A percentile compares a stretch with the other conserved stretches of the same genome.
phyloP scores from a whole-genome alignment of 768 basidiomycete species.

The Dioszegia hungarica region DNA sequence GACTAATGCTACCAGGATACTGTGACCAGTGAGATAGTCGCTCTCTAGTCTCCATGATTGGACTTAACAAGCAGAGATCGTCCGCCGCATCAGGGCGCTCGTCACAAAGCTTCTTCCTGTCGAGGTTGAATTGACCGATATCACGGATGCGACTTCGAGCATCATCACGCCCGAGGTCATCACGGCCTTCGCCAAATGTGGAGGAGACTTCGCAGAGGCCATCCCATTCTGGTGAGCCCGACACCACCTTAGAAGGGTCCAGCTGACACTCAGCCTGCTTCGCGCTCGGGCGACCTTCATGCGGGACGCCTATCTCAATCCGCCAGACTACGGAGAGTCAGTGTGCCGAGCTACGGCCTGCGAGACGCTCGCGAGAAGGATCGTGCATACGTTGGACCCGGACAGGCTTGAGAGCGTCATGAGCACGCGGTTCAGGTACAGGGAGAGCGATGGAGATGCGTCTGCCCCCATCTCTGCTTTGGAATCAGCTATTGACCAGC shows the following conservation, averaged over 20 bases:
- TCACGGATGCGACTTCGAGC: constrained; percentile 73
- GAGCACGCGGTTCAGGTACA: constrained; percentile 69
- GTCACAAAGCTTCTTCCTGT: constrained; percentile 72
- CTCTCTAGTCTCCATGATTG: not conserved
- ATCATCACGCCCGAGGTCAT: constrained; percentile 74
- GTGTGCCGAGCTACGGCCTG: constrained; percentile 62
- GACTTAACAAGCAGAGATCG: constrained; percentile 59
- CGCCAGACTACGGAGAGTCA: constrained; percentile 84
- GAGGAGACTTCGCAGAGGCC: constrained; percentile 81
- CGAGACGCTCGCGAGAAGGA: constrained; percentile 47
- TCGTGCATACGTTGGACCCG: constrained; percentile 64
- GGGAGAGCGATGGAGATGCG: constrained; percentile 66
- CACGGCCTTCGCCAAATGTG: constrained; percentile 67
- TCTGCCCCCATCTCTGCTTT: constrained; percentile 54
- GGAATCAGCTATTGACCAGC: constrained; percentile 86
- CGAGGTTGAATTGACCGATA: constrained; percentile 63
- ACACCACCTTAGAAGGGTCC: not conserved
- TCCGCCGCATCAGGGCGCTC: constrained; percentile 71
- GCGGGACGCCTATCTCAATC: constrained; percentile 72
- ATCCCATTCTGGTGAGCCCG: constrained; percentile 53
- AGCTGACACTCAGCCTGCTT: constrained; percentile 10
- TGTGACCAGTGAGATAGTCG: constrained; percentile 28
- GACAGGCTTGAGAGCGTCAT: constrained; percentile 68
- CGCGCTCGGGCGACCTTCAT: constrained; percentile 64
- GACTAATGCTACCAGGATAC: constrained; percentile 27